Base-by-base conservation (phyloP, 805 yeast genomes). In the Nakazawaea molendinolei region DNA sequence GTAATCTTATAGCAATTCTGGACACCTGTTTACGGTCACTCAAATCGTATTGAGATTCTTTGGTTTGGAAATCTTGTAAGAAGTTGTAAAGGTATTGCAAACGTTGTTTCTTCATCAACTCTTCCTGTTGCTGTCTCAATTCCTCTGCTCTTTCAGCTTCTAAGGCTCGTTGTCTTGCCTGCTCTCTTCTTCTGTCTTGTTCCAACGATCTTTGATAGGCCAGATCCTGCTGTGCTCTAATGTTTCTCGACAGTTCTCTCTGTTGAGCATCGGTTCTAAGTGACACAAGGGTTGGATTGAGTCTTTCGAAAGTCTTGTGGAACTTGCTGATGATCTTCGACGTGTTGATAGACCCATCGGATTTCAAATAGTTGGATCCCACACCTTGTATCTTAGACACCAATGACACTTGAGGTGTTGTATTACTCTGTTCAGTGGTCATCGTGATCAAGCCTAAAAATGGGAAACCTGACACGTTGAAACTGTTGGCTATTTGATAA, bases 381-480 rank as follows among this genome's bases (percentile, higher is more conserved):
- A 56, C 50, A 3, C 92, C 90, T 51, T 83, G 90, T 8, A 78
- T 49, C 44, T 75, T 74, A 36, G 71, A 65, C 16, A 85, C 69
- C 32, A 81, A 59, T 4, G 83, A 71, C 51, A 84, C 63, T 9
- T 74, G 69, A 2, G 86, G 77, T 1, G 69, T 43, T 0, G 77
- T 60, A 0, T 76, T 67, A 0, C 83, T 83, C 45, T 51, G 67
- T 12, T 65, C 63, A 33, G 77, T 70, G 13, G 86, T 82, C 37
- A 86, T 64, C 32, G 86, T 79, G 8, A 92, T 55, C 9, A 89
- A 60, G 0, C 90, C 95, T 23, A 85, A 55, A 51, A 84, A 82
- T n/a, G 98, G 98, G 49, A 79, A 78, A 44, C 74, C 71, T 15
- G 86, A 70, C 27, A 80, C 79, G 39, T 74, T 71, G 41, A 89